Base-by-base conservation (phyloP, 2,329 filamentous ascomycete species). In the Calonectria hawksworthii region DNA sequence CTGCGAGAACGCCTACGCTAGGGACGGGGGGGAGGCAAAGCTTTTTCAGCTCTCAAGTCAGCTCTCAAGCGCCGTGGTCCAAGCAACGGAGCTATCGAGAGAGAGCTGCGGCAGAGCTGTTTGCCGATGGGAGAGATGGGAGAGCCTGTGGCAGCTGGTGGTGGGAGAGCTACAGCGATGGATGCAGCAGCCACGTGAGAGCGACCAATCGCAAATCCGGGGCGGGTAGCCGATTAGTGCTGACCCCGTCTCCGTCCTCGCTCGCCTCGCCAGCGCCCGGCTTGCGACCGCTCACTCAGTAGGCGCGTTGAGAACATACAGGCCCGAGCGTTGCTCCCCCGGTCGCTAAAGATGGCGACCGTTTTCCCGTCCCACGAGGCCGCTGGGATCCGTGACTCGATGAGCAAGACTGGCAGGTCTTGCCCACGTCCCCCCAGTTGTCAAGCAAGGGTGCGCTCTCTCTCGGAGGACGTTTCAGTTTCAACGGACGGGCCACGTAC, bases 201-300 rank as follows among this genome's bases (percentile, higher is more conserved):
- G 44, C 21, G 10, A 56, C 32, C 36, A 56, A 51, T 54, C 75
- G 79, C 72, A 75, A 79, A 77, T 79, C 77, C 72, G 79, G 79
- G 79, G 78, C 78, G 78, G 78, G 72, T 79, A 77, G 56, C 74
- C 76, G 79, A 81, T 79, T 79, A 77, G 74, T 73, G 78, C 74
- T 80, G 68, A 73, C 71, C 61, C 61, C 30, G 54, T 59, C 21
- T 23, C n/a, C n/a, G 41, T 47, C 18, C 65, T 51, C 59, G 52
- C 34, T 50, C 72, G 68, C 51, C 73, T 32, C 28, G 66, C 34
- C 66, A 38, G 34, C 56, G 56, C 56, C 56, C 34, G 56, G 56
- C 36, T 68, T 28, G 68, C 59, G 36, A 41, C n/a, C 14, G 38
- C 47, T 50, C 64, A 73, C 26, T 51, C 47, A 65, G 54, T 66